Base-by-base conservation (phyloP, 2,329 filamentous ascomycete genomes). In the Trematosphaeria pertusa region DNA sequence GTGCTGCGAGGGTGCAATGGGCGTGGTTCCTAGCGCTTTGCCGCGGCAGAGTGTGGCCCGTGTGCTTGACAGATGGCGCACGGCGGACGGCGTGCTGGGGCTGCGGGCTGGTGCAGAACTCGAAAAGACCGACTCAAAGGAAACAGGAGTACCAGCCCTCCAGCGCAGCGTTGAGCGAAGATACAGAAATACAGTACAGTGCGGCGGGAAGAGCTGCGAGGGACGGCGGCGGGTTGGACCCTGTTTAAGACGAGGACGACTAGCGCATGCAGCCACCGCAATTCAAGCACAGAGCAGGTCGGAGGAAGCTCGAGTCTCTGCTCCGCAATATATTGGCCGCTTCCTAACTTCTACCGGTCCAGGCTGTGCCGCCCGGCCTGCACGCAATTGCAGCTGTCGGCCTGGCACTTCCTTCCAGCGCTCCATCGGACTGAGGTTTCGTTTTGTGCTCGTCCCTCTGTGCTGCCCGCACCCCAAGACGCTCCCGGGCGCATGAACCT, bases 241-340 rank as follows among this genome's bases (percentile, higher is more conserved):
- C 46, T 20, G 33, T 38, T 38, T 32, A 20, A 41, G 44, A 33
- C 37, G 40, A 30, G 43, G 34, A 40, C 24, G 8, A 28, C 24
- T 28, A 28, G 24, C 24, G 8, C 24, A 8, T 7, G 8, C 7
- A 28, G 24, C 24, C 24, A 33, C 39, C 12, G 32, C 39, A 48
- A 31, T 33, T 37, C 37, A 43, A 30, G n/a, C n/a, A n/a, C n/a
- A n/a, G n/a, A n/a, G n/a, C n/a, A n/a, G n/a, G n/a, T n/a, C n/a
- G 30, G 24, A 44, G 35, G 32, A 38, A 49, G 41, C 20, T 49
- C 50, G 50, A 48, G 37, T 46, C 40, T 39, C 49, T 48, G 34
- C 39, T 33, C 31, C 30, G 19, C 37, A 37, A 40, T 42, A 50
- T 50, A 44, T 41, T 41, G 36, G 21, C 22, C n/a, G 21, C 31